Evolutionary conservation across 345 rosid genomes (phyloP).

Genomic region (Erysimum cheiranthoides): DNA sequence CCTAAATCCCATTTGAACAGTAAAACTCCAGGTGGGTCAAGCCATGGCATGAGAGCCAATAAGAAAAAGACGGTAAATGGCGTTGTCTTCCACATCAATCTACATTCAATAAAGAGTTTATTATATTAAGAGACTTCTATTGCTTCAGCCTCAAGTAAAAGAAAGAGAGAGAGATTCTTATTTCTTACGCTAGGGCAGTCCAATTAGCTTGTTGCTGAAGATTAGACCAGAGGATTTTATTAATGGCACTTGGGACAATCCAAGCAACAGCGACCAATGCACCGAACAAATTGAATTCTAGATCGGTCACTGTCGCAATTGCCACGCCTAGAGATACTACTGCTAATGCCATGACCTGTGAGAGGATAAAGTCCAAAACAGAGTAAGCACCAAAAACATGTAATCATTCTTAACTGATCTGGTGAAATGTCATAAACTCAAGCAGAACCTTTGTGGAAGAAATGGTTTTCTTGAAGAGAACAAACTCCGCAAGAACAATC

Average conservation of each 20-base stretch:
- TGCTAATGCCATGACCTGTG: conserved; percentile 73
- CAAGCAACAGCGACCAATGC: conserved; percentile 81
- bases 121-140: not conserved
- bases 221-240: conserved; percentile 93
- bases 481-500: conserved; percentile 82
- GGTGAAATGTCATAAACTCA: not conserved
- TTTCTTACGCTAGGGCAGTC: conserved; percentile 92
- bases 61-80: conserved; percentile 84
- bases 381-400: conserved; percentile 34
- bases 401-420: not conserved
- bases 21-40: conserved; percentile 91
- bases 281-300: conserved; percentile 82
- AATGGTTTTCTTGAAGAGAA: conserved; percentile 68
- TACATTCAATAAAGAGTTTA: conserved; percentile 36
- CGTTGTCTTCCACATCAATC: conserved; percentile 99
- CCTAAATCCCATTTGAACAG: conserved; percentile 77
- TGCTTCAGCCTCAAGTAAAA: conserved; percentile 30
- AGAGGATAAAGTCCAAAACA: conserved; percentile 22
- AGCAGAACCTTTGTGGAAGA: conserved; percentile 63
- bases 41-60: conserved; percentile 86
- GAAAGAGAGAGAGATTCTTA: conserved; percentile 39
- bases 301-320: conserved; percentile 84
- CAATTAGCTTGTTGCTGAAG: conserved; percentile 90
- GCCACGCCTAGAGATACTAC: conserved; percentile 89
- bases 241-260: conserved; percentile 90